Conservation (phyloP, 495 filamentous ascomycete genomes). For the Lepraria neglecta region DNA sequence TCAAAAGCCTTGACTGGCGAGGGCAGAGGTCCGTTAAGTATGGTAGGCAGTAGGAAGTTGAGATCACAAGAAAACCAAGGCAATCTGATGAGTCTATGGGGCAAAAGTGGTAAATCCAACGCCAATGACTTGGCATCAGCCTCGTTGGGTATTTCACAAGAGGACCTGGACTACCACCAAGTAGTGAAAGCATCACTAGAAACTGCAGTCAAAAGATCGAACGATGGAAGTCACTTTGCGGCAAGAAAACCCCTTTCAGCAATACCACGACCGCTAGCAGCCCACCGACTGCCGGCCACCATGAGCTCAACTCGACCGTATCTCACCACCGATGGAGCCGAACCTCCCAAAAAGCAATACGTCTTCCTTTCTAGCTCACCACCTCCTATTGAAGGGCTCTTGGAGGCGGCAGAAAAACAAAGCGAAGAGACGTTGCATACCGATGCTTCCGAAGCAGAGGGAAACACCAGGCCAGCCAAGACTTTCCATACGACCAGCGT, state of each 20-base stretch:
- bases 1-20: not conserved
- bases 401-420: slow-evolving; percentile 15
- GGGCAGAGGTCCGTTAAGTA: not conserved
- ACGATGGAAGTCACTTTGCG: not conserved
- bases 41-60: not conserved
- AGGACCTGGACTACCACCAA: not conserved
- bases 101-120: not conserved
- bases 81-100: not conserved
- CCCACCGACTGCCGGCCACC: slow-evolving; percentile 28
- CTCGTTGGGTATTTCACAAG: not conserved
- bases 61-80: not conserved
- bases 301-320: slow-evolving; percentile 25
- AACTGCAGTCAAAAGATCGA: not conserved
- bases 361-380: slow-evolving; percentile 44
- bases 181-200: slow-evolving; percentile 18
- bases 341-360: slow-evolving; percentile 28
- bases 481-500: slow-evolving; percentile 50
- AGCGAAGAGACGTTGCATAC: not conserved
- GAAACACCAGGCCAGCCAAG: slow-evolving; percentile 34
- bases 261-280: slow-evolving; percentile 23
- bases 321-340: slow-evolving; percentile 10
- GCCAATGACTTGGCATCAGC: not conserved
- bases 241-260: slow-evolving; percentile 3
- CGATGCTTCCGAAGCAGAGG: not conserved
- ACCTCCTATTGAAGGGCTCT: slow-evolving; percentile 21